These are phyloP conservation scores for Rhodosporidiobolus odoratus DNA, from an alignment of 768 basidiomycete species.

Conservation along the genomic window DNA sequence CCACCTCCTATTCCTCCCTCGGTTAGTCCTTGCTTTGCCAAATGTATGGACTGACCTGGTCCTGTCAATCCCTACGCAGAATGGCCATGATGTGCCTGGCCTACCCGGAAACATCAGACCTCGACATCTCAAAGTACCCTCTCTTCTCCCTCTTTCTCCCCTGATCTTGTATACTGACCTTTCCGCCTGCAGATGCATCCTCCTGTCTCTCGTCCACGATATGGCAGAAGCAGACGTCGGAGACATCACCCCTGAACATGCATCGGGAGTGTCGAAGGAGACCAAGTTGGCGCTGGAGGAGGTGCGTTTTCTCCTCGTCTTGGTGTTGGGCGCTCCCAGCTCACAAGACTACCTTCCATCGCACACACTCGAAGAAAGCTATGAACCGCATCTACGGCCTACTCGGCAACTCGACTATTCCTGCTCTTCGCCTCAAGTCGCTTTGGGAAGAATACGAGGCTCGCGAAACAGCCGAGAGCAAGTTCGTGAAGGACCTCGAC, in stretches of 20 bases:
- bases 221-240: conserved; percentile 91
- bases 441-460: conserved; percentile 85
- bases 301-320: conserved; percentile 48
- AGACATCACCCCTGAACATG: conserved; percentile 82
- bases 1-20: not conserved
- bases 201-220: conserved; percentile 90
- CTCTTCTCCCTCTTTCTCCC: conserved; percentile 35
- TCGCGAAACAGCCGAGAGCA: conserved; percentile 64
- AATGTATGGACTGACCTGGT: conserved; percentile 2
- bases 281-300: conserved; percentile 74
- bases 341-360: not conserved
- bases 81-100: conserved; percentile 95
- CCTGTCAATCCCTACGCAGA: conserved; percentile 44
- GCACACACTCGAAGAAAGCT: conserved; percentile 61
- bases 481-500: conserved; percentile 85
- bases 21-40: too few species aligned
- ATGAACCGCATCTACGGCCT: conserved; percentile 84
- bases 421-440: conserved; percentile 52
- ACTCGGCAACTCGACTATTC: conserved; percentile 71
- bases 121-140: conserved; percentile 68
- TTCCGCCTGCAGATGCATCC: conserved; percentile 58
- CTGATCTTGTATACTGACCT: not conserved
- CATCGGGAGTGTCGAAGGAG: conserved; percentile 62
- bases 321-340: not conserved
- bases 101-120: conserved; percentile 58